Evolutionary conservation across 2,329 filamentous ascomycete species (phyloP).

Genomic region (Ophiocordyceps camponoti-floridani): DNA sequence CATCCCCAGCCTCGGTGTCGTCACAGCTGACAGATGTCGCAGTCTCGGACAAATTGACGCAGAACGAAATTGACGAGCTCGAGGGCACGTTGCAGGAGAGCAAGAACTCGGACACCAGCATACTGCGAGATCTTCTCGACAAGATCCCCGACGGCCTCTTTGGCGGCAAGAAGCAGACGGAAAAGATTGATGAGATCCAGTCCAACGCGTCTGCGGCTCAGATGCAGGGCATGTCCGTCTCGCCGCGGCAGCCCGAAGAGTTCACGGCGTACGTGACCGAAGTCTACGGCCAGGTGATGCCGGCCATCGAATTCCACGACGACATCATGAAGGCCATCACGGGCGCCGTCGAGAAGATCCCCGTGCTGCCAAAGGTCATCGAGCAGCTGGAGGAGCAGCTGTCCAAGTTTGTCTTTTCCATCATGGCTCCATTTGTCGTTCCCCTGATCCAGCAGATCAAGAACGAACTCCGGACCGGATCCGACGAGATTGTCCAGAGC

Average conservation of each 20-base stretch:
- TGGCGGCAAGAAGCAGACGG: slow-evolving; percentile 54
- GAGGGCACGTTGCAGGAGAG: slow-evolving; percentile 62
- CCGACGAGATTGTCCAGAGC: slow-evolving; percentile 71
- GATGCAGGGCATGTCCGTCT: slow-evolving; percentile 56
- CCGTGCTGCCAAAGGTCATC: slow-evolving; percentile 66
- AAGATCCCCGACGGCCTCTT: slow-evolving; percentile 71
- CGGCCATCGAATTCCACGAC: slow-evolving; percentile 81
- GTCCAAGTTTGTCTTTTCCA: slow-evolving; percentile 77
- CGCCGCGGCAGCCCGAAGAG: slow-evolving; percentile 65
- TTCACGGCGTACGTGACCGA: slow-evolving; percentile 63
- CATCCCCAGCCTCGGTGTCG: background rate
- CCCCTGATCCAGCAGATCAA: slow-evolving; percentile 79
- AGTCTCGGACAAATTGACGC: slow-evolving; percentile 77
- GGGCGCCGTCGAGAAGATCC: slow-evolving; percentile 67
- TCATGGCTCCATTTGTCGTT: slow-evolving; percentile 74
- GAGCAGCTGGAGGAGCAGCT: slow-evolving; percentile 79
- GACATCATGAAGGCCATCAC: slow-evolving; percentile 66
- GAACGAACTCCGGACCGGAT: slow-evolving; percentile 69
- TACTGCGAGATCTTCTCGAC: slow-evolving; percentile 62
- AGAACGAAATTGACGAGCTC: slow-evolving; percentile 78
- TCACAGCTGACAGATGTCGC: background rate
- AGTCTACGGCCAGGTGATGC: slow-evolving; percentile 65
- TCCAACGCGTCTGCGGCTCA: slow-evolving; percentile 56
- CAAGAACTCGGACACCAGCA: slow-evolving; percentile 46
- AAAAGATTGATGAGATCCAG: slow-evolving; percentile 66